Evolutionary conservation across 2,329 filamentous ascomycete genomes (phyloP), one percentile per base, ranked within the genome.

Genomic region (Pseudogymnoascus sp.): DNA sequence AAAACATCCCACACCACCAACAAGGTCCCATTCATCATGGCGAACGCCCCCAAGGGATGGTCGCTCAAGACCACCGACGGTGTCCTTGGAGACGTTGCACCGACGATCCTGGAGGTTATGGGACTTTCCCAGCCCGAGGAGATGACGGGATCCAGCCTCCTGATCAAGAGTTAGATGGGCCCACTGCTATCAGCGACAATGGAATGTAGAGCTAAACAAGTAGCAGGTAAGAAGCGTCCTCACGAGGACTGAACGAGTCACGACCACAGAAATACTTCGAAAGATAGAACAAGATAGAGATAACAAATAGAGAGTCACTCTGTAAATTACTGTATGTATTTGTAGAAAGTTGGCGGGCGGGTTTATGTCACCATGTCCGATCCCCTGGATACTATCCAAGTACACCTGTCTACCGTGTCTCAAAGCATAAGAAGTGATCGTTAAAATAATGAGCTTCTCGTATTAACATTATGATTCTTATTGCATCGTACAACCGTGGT

Each of bases 1-100:
- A 99, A 99, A 86, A 99, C 95, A 7, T 93, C 90, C 61, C 95
- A 99, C 82, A 99, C 95, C 53, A 93, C 89, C 69, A 99, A 99
- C 84, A 95, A 95, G 77, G 95, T 99, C 61, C 95, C 95, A 8
- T 93, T 99, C 75, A 86, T 98, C 78, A 96, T 99, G 93, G 91
- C 93, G 75, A 99, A 98, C 75, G 93, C 93, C 7, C 95, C 95
- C 41, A 84, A 89, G 73, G 90, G 90, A 70, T 97, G 89, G 88
- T 91, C 86, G 71, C 80, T 99, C 72, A 88, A 91, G 82, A 89
- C 92, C 79, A 82, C 85, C 63, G 73, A 88, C 65, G 93, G 92
- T 72, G 95, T 99, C n/a, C 83, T 99, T 22, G 95, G 95, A 65
- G 95, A 99, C 73, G 95, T 99, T 35, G 95, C 95, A 6, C 95